These are phyloP conservation scores for Dianthus caryophyllus DNA, from an alignment of 148 eudicot species.

Conservation along the genomic window DNA sequence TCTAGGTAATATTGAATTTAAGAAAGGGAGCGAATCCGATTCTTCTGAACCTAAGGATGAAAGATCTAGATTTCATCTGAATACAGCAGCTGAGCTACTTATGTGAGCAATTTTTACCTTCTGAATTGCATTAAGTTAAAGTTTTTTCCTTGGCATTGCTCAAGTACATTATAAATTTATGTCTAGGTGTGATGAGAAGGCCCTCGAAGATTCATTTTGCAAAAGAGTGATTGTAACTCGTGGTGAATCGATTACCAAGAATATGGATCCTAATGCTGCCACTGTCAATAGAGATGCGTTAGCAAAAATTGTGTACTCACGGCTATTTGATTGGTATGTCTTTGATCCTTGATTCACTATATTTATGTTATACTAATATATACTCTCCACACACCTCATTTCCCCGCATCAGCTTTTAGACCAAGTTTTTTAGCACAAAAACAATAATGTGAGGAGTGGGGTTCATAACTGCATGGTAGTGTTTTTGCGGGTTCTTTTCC, in stretches of 20 bases:
- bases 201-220: constrained; percentile 90
- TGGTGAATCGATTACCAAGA: constrained; percentile 80
- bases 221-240: constrained; percentile 94
- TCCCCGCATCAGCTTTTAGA: neutral
- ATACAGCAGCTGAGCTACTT: constrained; percentile 73
- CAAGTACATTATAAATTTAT: constrained; percentile 10
- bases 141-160: constrained; percentile 3
- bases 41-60: constrained; percentile 85
- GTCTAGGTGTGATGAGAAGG: constrained; percentile 84
- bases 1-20: constrained; percentile 86
- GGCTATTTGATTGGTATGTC: constrained; percentile 89
- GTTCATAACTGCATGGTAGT: too few species aligned
- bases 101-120: constrained; percentile 41
- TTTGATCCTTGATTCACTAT: neutral
- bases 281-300: constrained; percentile 82
- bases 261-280: constrained; percentile 73
- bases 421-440: too few species aligned
- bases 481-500: too few species aligned
- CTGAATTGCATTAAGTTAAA: neutral
- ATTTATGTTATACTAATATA: neutral
- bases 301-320: constrained; percentile 80
- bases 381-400: neutral
- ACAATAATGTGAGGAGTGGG: too few species aligned
- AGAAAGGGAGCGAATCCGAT: constrained; percentile 67
- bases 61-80: constrained; percentile 68